Conservation (phyloP, 2,329 filamentous ascomycete species). For the Fusarium nanum region DNA sequence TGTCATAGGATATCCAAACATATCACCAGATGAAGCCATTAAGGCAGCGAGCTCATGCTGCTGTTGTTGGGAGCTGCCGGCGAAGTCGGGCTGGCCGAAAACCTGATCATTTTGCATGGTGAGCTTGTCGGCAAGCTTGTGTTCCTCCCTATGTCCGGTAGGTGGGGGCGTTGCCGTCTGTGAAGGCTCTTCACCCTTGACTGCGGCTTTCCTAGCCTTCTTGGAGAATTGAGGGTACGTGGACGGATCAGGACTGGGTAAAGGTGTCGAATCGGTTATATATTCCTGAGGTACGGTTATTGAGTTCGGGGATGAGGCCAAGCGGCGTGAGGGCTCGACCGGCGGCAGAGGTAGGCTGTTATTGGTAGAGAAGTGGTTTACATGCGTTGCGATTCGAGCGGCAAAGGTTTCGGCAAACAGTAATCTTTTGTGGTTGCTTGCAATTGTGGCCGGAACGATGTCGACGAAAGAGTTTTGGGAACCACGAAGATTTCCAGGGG, state of each 20-base stretch:
- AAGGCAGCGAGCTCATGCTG: conserved; percentile 61
- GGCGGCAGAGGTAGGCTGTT: conserved; percentile 66
- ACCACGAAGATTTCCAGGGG: conserved; percentile 67
- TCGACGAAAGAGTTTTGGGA: conserved; percentile 60
- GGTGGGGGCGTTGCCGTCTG: conserved; percentile 72
- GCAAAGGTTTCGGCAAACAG: conserved; percentile 63
- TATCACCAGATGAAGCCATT: conserved; percentile 62
- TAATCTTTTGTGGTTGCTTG: conserved; percentile 60
- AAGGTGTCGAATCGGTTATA: conserved; percentile 45
- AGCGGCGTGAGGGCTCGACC: conserved; percentile 67
- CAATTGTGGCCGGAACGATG: conserved; percentile 55
- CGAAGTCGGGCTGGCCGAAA: conserved; percentile 64
- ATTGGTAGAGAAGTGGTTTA: conserved; percentile 68
- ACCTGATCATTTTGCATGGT: conserved; percentile 70
- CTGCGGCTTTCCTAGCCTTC: conserved; percentile 58
- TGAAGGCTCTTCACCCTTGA: conserved; percentile 52
- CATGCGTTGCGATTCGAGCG: conserved; percentile 69
- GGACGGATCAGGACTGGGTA: conserved; percentile 46
- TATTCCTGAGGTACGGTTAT: conserved; percentile 50
- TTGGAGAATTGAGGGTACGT: conserved; percentile 53
- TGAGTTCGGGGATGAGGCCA: conserved; percentile 68
- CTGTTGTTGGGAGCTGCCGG: conserved; percentile 58
- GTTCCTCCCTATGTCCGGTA: conserved; percentile 65
- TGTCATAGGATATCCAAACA: conserved; percentile 72
- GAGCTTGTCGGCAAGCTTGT: conserved; percentile 66